Conservation (phyloP, 495 filamentous ascomycete species). For the Clavariopsis aquatica region DNA sequence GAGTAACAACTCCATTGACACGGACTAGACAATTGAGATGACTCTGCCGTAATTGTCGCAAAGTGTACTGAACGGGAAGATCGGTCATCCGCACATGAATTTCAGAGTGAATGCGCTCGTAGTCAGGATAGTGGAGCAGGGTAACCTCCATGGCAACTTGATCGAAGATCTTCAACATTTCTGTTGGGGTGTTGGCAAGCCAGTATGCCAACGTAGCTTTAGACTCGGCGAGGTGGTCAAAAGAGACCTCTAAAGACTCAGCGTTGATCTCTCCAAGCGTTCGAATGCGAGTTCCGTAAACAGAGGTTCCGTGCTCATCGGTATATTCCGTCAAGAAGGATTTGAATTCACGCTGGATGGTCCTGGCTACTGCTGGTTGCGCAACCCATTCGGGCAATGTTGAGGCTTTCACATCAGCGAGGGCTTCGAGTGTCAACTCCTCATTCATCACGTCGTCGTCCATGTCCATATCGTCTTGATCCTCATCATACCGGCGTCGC, state of each 20-base stretch:
- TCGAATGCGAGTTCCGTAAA: slow-evolving; percentile 90
- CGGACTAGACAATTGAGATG: slow-evolving; percentile 97
- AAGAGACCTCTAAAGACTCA: slow-evolving; percentile 94
- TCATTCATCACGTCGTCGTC: slow-evolving; percentile 89
- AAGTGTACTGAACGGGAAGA: slow-evolving; percentile 91
- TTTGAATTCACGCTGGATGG: slow-evolving; percentile 95
- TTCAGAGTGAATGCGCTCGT: slow-evolving; percentile 95
- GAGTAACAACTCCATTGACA: slow-evolving; percentile 92
- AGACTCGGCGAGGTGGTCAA: slow-evolving; percentile 80
- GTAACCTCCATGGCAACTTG: slow-evolving; percentile 95
- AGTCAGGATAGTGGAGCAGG: slow-evolving; percentile 93
- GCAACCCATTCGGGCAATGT: slow-evolving; percentile 91
- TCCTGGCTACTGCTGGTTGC: slow-evolving; percentile 84
- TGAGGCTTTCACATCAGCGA: slow-evolving; percentile 91
- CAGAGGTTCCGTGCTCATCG: slow-evolving; percentile 80
- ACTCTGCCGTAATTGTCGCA: slow-evolving; percentile 92
- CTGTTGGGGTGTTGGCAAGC: slow-evolving; percentile 90
- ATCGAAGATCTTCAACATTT: slow-evolving; percentile 94
- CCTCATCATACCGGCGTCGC: slow-evolving; percentile 88
- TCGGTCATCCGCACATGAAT: slow-evolving; percentile 98
- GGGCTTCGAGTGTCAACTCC: slow-evolving; percentile 86
- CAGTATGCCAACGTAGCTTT: slow-evolving; percentile 99
- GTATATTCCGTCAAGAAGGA: slow-evolving; percentile 95
- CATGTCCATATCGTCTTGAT: slow-evolving; percentile 85
- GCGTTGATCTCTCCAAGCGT: slow-evolving; percentile 96